Base-by-base conservation (phyloP, 352 stramenopile species). In the Aphanomyces stellatus region DNA sequence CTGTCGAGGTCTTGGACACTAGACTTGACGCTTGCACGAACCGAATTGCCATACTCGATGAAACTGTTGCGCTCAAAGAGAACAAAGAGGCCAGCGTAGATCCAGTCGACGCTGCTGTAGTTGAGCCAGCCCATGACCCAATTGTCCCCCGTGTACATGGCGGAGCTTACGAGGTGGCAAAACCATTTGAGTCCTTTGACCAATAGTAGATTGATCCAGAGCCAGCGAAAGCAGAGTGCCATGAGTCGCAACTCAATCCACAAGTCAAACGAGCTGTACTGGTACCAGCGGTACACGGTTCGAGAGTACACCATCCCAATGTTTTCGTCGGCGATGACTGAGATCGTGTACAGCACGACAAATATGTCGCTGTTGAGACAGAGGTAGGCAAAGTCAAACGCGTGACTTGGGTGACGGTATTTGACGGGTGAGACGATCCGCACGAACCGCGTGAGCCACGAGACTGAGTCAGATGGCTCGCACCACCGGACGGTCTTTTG, bases 291-390 rank as follows among this genome's bases (percentile, higher is more conserved):
- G 27, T 57, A n/a, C 19, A 57, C 33, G 7, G 22, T 34, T 24
- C 49, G 30, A 1, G 22, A 57, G n/a, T 3, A 67, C 6, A 67
- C 33, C 27, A 67, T 40, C 3, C 28, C 15, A 4, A 27, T 59
- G 8, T 59, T 19, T 24, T 57, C 7, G 41, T 67, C 60, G 30
- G 40, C 15, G 28, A 57, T 4, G 8, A 67, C 41, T 3, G 42
- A 33, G 27, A 67, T 19, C 27, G 28, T 43, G 34, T 51, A 67
- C 7, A 67, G 34, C 46, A 57, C n/a, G 27, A 67, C 60, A 67
- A 67, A 67, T 17, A 59, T 40, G 41, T 67, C 60, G 28, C 37
- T 57, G 37, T 67, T 67, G 60, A 57, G 57, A 31, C 60, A 67
- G 33, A 67, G 33, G 37, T 57, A 31, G 34, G 25, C 27, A 31